Base-by-base conservation (phyloP, 208 protist species). In the Endotrypanum monterogeii region DNA sequence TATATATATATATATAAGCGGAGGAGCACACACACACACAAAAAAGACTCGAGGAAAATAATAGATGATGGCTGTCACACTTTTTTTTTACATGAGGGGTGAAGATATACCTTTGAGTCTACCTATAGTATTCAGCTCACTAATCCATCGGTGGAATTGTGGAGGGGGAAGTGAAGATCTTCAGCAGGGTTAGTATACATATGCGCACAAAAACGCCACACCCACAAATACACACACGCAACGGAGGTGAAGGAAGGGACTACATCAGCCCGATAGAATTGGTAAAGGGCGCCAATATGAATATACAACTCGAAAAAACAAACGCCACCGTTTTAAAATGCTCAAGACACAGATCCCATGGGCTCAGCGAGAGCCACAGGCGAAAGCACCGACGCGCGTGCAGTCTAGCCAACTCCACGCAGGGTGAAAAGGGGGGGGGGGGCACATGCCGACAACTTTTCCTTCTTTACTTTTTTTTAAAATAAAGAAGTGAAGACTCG, bases 31-130 rank as follows among this genome's bases (percentile, higher is more conserved):
- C n/a, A n/a, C n/a, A n/a, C n/a, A n/a, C n/a, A n/a, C 30, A 14
- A 68, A 67, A 67, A n/a, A 54, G 54, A 41, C 48, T 23, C 7
- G n/a, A 30, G 16, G 18, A 62, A 39, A 72, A 75, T 25, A 30
- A 11, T 14, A 5, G 44, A 48, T 11, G 44, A 48, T 11, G 12
- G 12, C 12, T 48, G 44, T n/a, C n/a, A n/a, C n/a, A n/a, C n/a
- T n/a, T n/a, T n/a, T n/a, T 20, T n/a, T 60, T 32, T 62, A 62
- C 57, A 62, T 62, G 32, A 79, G 23, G 68, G n/a, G 54, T 76
- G 25, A 71, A 76, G 25, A 69, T 28, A 69, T 69, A 52, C 14
- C n/a, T n/a, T n/a, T n/a, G n/a, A n/a, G n/a, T n/a, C n/a, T n/a
- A n/a, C n/a, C n/a, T n/a, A n/a, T n/a, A n/a, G n/a, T 32, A 20